Conservation (phyloP, 2,329 filamentous ascomycete species). For the Arthrobotrys pseudoclavata region DNA sequence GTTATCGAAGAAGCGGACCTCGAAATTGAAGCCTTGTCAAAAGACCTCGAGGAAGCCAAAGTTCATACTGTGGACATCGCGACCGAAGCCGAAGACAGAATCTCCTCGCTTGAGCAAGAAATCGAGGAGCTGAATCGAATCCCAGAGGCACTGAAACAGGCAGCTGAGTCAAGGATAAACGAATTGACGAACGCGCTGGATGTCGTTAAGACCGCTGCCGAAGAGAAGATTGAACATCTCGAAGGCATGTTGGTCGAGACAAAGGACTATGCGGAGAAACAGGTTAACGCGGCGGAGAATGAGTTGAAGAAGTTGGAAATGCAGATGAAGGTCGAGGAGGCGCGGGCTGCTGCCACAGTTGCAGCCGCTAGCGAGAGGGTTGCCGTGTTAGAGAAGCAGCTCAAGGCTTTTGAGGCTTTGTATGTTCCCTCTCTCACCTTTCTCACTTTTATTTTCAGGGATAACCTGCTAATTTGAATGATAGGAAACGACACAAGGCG, state of each 20-base stretch:
- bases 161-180: slow-evolving; percentile 12
- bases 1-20: slow-evolving; percentile 43
- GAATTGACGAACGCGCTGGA: slow-evolving; percentile 10
- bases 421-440: slow-evolving; percentile 23
- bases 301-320: slow-evolving; percentile 54
- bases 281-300: slow-evolving; percentile 40
- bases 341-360: slow-evolving; percentile 50
- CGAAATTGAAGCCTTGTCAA: slow-evolving; percentile 48
- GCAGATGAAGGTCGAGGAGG: slow-evolving; percentile 55
- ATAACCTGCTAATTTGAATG: background rate
- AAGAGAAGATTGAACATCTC: slow-evolving; percentile 22
- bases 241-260: slow-evolving; percentile 39
- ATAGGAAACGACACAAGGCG: slow-evolving; percentile 56
- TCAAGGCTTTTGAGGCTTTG: slow-evolving; percentile 49
- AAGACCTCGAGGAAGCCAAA: slow-evolving; percentile 50
- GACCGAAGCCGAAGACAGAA: slow-evolving; percentile 44
- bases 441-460: background rate
- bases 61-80: slow-evolving; percentile 45
- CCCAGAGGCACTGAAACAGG: slow-evolving; percentile 31
- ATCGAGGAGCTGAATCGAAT: slow-evolving; percentile 16
- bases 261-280: slow-evolving; percentile 38
- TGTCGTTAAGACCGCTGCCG: slow-evolving; percentile 13
- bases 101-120: slow-evolving; percentile 29
- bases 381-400: slow-evolving; percentile 49
- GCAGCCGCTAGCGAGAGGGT: slow-evolving; percentile 40